A percentile compares a stretch with the other conserved stretches of the same genome.
Conservation (phyloP, 768 basidiomycete genomes). For the Xerocomellus intermedius region DNA sequence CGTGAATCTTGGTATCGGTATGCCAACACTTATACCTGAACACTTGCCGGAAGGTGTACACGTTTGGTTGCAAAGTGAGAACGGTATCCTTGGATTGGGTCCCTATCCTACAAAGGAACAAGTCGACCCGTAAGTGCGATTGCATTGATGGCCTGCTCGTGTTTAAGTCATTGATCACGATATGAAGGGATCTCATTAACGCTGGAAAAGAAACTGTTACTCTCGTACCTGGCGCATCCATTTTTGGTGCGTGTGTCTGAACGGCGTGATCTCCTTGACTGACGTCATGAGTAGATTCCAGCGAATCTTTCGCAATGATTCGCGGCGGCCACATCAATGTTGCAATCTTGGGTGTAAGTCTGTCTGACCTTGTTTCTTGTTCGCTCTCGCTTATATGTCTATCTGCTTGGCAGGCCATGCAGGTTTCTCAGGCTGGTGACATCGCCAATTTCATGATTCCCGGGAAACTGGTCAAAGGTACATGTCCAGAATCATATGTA, state of each 20-base stretch:
- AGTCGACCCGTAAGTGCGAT: conserved; percentile 67
- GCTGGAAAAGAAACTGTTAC: conserved; percentile 96
- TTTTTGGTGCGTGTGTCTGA: conserved; percentile 64
- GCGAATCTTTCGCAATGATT: conserved; percentile 97
- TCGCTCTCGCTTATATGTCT: not conserved
- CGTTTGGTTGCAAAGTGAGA: conserved; percentile 92
- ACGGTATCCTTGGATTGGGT: conserved; percentile 86
- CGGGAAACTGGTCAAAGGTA: conserved; percentile 85
- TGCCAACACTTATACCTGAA: conserved; percentile 87
- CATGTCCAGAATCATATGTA: not conserved
- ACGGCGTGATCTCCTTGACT: not conserved
- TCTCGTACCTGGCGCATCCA: conserved; percentile 84
- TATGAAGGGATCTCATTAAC: conserved; percentile 79
- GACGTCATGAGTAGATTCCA: conserved; percentile 52
- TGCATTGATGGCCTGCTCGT: not conserved
- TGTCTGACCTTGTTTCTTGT: not conserved
- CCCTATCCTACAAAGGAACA: conserved; percentile 83
- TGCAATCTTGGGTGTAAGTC: conserved; percentile 83
- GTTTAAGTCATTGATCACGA: conserved; percentile 1
- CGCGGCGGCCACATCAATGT: conserved; percentile 95
- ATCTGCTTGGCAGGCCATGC: conserved; percentile 68
- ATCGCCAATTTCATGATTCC: conserved; percentile 99
- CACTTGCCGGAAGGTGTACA: conserved; percentile 67
- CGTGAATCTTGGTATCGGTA: conserved; percentile 88
- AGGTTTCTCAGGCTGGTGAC: conserved; percentile 90